Percentiles rank a stretch among this genome's conserved stretches.
Conservation (phyloP, 2,329 filamentous ascomycete genomes). For the Arthroderma uncinatum region DNA sequence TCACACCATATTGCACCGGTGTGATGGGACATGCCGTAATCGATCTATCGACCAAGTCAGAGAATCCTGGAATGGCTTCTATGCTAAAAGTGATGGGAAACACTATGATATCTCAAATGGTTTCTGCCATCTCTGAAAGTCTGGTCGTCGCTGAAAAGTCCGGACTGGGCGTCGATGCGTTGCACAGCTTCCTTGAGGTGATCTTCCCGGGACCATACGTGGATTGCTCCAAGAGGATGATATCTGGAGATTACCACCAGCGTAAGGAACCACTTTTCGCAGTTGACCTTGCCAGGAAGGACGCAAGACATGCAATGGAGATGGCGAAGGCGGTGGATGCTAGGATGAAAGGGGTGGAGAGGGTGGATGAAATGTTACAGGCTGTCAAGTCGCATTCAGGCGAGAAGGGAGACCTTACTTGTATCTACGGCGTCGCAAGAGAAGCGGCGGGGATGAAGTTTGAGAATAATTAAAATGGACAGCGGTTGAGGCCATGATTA, state of each 20-base stretch:
- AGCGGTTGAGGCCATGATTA: neutral
- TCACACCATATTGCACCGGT: slow-evolving; percentile 59
- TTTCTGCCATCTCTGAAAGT: slow-evolving; percentile 67
- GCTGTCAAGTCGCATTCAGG: slow-evolving; percentile 59
- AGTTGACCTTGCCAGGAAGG: slow-evolving; percentile 73
- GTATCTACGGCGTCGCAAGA: slow-evolving; percentile 70
- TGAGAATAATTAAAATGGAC: slow-evolving; percentile 50
- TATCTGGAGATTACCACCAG: slow-evolving; percentile 63
- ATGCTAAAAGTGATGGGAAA: slow-evolving; percentile 77
- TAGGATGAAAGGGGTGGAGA: slow-evolving; percentile 53
- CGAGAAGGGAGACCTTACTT: slow-evolving; percentile 64
- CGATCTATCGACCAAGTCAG: slow-evolving; percentile 50
- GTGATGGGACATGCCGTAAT: slow-evolving; percentile 60
- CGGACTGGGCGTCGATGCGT: slow-evolving; percentile 57
- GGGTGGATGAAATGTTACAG: slow-evolving; percentile 57
- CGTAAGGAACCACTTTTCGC: slow-evolving; percentile 69
- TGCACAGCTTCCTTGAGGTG: slow-evolving; percentile 60
- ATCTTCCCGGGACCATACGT: slow-evolving; percentile 68
- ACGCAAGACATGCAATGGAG: slow-evolving; percentile 60
- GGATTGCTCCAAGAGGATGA: slow-evolving; percentile 64
- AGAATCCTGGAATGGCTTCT: slow-evolving; percentile 57
- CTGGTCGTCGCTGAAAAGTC: slow-evolving; percentile 69
- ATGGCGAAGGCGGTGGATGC: slow-evolving; percentile 54
- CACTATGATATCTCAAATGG: slow-evolving; percentile 73
- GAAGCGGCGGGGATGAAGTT: slow-evolving; percentile 63